Percentiles rank a stretch among this genome's conserved stretches.
Conservation (phyloP, 1,284 basidiomycete species). For the Ganoderma leucocontextum region DNA sequence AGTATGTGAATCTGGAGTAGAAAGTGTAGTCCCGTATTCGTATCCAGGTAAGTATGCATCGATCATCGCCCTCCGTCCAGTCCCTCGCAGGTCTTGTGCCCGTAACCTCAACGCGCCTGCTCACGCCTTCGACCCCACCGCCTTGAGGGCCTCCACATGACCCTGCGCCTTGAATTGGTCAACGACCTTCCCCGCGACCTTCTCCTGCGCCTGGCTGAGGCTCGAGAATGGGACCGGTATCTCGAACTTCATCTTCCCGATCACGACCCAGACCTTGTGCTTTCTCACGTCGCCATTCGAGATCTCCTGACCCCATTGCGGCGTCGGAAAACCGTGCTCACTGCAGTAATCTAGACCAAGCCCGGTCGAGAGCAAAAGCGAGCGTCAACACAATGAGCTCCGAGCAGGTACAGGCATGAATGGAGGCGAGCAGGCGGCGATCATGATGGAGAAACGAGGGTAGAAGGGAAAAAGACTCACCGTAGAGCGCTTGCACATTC, state of each 20-base stretch:
- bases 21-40: not conserved
- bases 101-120: not conserved
- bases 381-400: not conserved
- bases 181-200: slow-evolving; percentile 51
- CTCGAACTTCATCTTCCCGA: slow-evolving; percentile 51
- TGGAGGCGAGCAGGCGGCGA: not conserved
- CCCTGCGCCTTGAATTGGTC: slow-evolving; percentile 39
- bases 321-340: slow-evolving; percentile 33
- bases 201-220: slow-evolving; percentile 47
- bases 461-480: slow-evolving; percentile 29
- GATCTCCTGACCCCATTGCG: slow-evolving; percentile 45
- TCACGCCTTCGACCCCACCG: not conserved
- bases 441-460: too few species aligned
- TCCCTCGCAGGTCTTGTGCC: not conserved
- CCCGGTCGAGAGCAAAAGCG: not conserved
- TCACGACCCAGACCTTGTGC: slow-evolving; percentile 52
- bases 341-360: slow-evolving; percentile 44
- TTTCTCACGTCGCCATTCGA: slow-evolving; percentile 32
- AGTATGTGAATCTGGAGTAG: not conserved
- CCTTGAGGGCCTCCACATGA: not conserved
- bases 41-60: too few species aligned
- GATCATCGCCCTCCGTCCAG: not conserved
- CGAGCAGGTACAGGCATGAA: not conserved
- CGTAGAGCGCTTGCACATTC: slow-evolving; percentile 40
- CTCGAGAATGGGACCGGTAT: slow-evolving; percentile 46